These are phyloP conservation scores for Saturnispora zaruensis DNA, from an alignment of 805 yeast genomes.

Conservation along the genomic window DNA sequence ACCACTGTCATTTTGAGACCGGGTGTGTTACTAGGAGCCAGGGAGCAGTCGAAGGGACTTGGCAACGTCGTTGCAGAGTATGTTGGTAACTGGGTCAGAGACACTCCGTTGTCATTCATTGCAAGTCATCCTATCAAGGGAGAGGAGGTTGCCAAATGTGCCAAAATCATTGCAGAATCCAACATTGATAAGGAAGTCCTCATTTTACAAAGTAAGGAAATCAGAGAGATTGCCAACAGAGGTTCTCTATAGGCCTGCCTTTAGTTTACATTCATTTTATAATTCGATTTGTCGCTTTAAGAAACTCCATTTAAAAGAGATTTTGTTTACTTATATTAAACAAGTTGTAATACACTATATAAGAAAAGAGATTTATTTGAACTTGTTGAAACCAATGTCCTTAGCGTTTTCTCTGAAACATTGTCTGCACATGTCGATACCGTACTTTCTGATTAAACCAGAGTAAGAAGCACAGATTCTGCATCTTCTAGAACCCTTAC, in stretches of 20 bases:
- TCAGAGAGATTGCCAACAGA: slow-evolving; percentile 16
- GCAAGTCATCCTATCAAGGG: slow-evolving; percentile 46
- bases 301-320: slow-evolving; percentile 2
- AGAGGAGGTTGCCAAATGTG: slow-evolving; percentile 57
- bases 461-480: slow-evolving; percentile 98
- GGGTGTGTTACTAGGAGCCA: slow-evolving; percentile 60
- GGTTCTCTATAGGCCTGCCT: neutral
- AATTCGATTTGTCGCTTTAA: neutral
- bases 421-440: slow-evolving; percentile 99
- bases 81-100: slow-evolving; percentile 28
- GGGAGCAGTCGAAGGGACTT: slow-evolving; percentile 37
- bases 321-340: slow-evolving; percentile 9
- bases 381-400: slow-evolving; percentile 99
- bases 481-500: slow-evolving; percentile 99
- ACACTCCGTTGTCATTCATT: slow-evolving; percentile 27
- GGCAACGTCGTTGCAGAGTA: slow-evolving; percentile 27
- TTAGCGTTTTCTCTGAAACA: slow-evolving; percentile 99
- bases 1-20: slow-evolving; percentile 71
- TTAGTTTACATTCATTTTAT: neutral
- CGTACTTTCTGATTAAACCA: slow-evolving; percentile 99
- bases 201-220: slow-evolving; percentile 16
- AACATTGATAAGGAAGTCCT: slow-evolving; percentile 23
- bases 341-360: slow-evolving; percentile 6
- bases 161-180: slow-evolving; percentile 16
- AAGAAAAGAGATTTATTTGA: slow-evolving; percentile 56